phyloP scores from a whole-genome alignment of 805 yeast species.

The Dipodascus albidus region DNA sequence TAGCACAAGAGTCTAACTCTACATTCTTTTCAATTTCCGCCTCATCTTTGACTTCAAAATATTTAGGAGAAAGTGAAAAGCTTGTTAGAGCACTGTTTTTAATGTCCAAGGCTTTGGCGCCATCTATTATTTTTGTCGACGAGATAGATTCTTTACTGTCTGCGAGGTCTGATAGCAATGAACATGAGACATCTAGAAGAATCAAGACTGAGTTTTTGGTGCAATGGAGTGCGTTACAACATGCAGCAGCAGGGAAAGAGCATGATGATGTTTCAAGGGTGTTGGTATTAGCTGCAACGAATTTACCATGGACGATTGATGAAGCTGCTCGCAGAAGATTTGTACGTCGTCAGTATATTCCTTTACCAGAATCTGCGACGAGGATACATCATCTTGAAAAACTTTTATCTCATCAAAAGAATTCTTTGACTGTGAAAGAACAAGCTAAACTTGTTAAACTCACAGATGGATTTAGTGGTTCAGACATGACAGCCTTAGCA shows the following conservation, averaged over 20 bases:
- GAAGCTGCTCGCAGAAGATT: conserved; percentile 94
- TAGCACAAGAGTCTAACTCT: conserved; percentile 88
- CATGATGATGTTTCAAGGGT: conserved; percentile 50
- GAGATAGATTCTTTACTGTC: conserved; percentile 89
- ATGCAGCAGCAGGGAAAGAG: conserved; percentile 73
- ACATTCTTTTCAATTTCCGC: conserved; percentile 90
- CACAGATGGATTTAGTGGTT: conserved; percentile 83
- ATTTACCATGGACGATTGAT: conserved; percentile 93
- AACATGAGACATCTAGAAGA: conserved; percentile 79
- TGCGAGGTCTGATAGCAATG: conserved; percentile 63
- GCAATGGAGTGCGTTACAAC: conserved; percentile 88
- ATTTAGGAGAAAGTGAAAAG: conserved; percentile 86
- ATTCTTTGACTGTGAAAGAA: conserved; percentile 55
- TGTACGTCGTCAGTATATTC: conserved; percentile 85
- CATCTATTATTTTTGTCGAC: conserved; percentile 89
- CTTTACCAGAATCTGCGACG: conserved; percentile 82
- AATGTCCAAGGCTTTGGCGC: conserved; percentile 75
- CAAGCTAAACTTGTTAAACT: conserved; percentile 45
- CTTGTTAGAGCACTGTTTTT: conserved; percentile 79
- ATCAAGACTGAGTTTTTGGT: conserved; percentile 88
- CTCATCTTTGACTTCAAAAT: conserved; percentile 74
- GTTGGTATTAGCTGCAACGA: conserved; percentile 86
- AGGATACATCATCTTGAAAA: conserved; percentile 58
- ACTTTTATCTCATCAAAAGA: conserved; percentile 59
- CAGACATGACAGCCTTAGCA: conserved; percentile 86